These are phyloP conservation scores for Gentiana macrophylla DNA, from an alignment of 257 asterid genomes.

Conservation along the genomic window DNA sequence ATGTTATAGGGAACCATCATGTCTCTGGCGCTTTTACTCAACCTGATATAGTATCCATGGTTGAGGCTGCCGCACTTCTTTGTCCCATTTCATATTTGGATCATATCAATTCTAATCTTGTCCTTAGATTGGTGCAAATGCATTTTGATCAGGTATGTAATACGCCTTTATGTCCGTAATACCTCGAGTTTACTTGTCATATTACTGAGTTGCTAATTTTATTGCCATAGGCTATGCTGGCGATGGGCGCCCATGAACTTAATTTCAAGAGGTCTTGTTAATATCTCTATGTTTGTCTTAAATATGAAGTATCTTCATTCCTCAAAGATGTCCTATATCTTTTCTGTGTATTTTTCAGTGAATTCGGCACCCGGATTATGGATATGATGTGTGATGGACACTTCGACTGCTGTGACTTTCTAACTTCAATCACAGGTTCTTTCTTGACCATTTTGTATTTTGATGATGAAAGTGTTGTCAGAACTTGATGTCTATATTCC, in stretches of 20 bases:
- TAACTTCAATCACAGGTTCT: slow-evolving; percentile 73
- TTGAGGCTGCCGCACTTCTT: slow-evolving; percentile 92
- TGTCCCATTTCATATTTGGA: slow-evolving; percentile 86
- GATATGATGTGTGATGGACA: slow-evolving; percentile 83
- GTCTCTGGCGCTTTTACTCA: slow-evolving; percentile 93
- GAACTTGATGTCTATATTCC: no score
- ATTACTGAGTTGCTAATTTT: slow-evolving; percentile 11
- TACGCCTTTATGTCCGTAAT: slow-evolving; percentile 8
- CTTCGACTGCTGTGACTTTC: slow-evolving; percentile 57
- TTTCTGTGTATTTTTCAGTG: slow-evolving; percentile 31
- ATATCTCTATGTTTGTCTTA: slow-evolving; percentile 10
- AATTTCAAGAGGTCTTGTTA: slow-evolving; percentile 69
- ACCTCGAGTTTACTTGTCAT: slow-evolving; percentile 9
- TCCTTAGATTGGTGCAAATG: slow-evolving; percentile 60
- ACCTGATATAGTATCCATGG: slow-evolving; percentile 70
- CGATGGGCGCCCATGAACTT: slow-evolving; percentile 80
- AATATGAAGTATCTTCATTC: background rate
- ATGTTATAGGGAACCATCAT: slow-evolving; percentile 79
- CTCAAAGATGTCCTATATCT: slow-evolving; percentile 3
- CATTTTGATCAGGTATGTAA: slow-evolving; percentile 69
- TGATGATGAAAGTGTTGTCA: no score
- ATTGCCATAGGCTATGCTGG: slow-evolving; percentile 48
- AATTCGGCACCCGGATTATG: slow-evolving; percentile 46
- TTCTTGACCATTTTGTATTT: slow-evolving; percentile 2
- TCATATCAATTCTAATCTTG: slow-evolving; percentile 59